A percentile compares a stretch with the other conserved stretches of the same genome.
These are phyloP conservation scores for Torrubiellomyces zombiae DNA, from an alignment of 2,329 filamentous ascomycete genomes.

Conservation along the genomic window DNA sequence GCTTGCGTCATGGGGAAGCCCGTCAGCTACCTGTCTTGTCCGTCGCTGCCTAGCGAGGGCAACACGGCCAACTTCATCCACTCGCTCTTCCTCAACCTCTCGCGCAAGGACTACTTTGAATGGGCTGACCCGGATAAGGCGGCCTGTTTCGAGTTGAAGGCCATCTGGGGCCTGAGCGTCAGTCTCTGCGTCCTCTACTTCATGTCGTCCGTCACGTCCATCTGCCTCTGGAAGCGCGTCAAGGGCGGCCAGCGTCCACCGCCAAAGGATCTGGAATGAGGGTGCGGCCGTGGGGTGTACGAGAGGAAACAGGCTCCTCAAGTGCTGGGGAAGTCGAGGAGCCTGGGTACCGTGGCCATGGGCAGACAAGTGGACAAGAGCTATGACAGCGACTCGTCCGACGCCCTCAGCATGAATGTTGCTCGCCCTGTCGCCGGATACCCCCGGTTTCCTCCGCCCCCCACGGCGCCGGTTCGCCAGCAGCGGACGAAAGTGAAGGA, in stretches of 20 bases:
- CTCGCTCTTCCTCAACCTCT: constrained; percentile 23
- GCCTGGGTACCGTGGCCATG: constrained; percentile 22
- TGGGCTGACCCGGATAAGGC: constrained; percentile 36
- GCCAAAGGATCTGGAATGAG: constrained; percentile 34
- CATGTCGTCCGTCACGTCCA: constrained; percentile 40
- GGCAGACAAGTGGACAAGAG: constrained; percentile 12
- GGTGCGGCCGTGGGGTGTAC: constrained; percentile 26
- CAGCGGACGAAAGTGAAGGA: constrained; percentile 9
- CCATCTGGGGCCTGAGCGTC: constrained; percentile 74
- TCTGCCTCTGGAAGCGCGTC: constrained; percentile 45
- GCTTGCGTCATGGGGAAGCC: constrained; percentile 65
- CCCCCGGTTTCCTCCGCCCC: constrained; percentile 17
- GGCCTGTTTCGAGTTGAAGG: constrained; percentile 72
- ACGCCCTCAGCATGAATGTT: constrained; percentile 12
- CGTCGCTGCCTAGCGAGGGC: constrained; percentile 24
- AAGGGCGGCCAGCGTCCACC: constrained; percentile 20
- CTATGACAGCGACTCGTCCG: constrained; percentile 15
- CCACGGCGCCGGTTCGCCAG: constrained; percentile 17
- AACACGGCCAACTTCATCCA: constrained; percentile 27
- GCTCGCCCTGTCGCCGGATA: constrained; percentile 5
- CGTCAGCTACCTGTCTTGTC: constrained; percentile 62
- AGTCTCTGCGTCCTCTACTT: constrained; percentile 57
- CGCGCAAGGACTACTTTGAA: constrained; percentile 17
- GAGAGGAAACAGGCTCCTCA: constrained; percentile 7
- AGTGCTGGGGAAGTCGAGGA: constrained; percentile 11